phyloP scores from a whole-genome alignment of 768 basidiomycete genomes.

The Russula lepida region DNA sequence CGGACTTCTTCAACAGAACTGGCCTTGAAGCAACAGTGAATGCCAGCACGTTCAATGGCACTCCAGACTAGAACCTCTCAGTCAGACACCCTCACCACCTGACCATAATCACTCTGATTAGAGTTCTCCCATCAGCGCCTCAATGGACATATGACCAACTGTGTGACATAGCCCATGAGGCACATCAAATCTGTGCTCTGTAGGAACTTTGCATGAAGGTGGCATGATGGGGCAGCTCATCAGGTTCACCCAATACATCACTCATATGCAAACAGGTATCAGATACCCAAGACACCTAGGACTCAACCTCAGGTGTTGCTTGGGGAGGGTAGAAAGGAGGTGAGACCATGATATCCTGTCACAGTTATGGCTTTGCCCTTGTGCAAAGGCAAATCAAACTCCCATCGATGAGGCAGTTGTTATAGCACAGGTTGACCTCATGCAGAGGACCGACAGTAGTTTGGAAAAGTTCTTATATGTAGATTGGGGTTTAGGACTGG shows the following conservation, averaged over 20 bases:
- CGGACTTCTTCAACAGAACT: slow-evolving; percentile 19
- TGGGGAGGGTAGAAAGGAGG: slow-evolving; percentile 8
- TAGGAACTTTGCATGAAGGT: slow-evolving; percentile 2
- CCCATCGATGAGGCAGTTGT: slow-evolving; percentile 99
- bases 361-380: slow-evolving; percentile 12
- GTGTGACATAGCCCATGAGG: slow-evolving; percentile 8
- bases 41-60: slow-evolving; percentile 15
- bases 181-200: slow-evolving; percentile 12
- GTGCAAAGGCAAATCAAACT: slow-evolving; percentile 45
- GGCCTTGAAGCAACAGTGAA: slow-evolving; percentile 19
- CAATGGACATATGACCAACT: not conserved
- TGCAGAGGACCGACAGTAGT: slow-evolving; percentile 83
- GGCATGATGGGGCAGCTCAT: not conserved
- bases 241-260: slow-evolving; percentile 4
- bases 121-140: slow-evolving; percentile 1
- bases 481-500: not conserved
- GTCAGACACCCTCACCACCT: slow-evolving; percentile 13
- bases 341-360: slow-evolving; percentile 7
- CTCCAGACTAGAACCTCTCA: slow-evolving; percentile 19
- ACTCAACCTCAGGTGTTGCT: not conserved
- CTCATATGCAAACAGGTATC: not conserved
- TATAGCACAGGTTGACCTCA: slow-evolving; percentile 80
- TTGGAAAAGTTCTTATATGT: slow-evolving; percentile 77
- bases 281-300: slow-evolving; percentile 10
- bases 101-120: slow-evolving; percentile 7